Base-by-base conservation (phyloP, 2,329 filamentous ascomycete species). In the Xylariaceae sp. region DNA sequence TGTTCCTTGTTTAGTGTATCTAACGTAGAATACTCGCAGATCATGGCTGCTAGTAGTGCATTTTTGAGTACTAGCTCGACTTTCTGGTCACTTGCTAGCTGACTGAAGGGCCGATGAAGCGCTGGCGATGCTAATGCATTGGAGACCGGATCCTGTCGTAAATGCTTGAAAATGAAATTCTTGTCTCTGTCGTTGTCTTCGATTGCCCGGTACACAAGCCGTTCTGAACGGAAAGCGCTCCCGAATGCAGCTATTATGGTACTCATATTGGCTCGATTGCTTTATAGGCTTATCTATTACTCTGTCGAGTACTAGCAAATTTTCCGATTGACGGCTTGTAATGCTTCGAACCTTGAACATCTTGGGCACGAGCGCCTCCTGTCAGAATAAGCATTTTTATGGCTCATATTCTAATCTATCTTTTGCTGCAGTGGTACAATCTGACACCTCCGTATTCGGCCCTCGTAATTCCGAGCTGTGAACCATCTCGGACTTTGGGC, bases 161-260 rank as follows among this genome's bases (percentile, higher is more conserved):
- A 26, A 18, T 61, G 53, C 3, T 36, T 32, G 46, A 50, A 63
- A 7, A 66, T 18, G 21, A 57, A 64, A 26, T 18, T 36, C n/a
- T 55, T 60, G 32, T 67, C 62, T 1, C 33, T 48, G 3, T 63
- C 60, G 42, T 57, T 59, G 13, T 67, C 55, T 49, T 66, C 63
- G 15, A 64, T 55, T 6, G 61, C 57, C 13, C 64, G 62, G 48
- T 59, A 69, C 21, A 62, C 15, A 11, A 70, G 64, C 13, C 66
- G 59, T 10, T 60, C 51, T 7, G 64, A 64, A 16, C 45, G 58
- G 52, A 61, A 67, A 8, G 63, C 61, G 10, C 32, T 39, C 5
- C 36, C 43, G n/a, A 58, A 36, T 13, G 60, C 58, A 2, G 35
- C 15, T 8, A n/a, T 39, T 48, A 62, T 62, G 1, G 40, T 37